phyloP scores from a whole-genome alignment of 2,329 filamentous ascomycete species.

The Pyrenochaeta sp. region DNA sequence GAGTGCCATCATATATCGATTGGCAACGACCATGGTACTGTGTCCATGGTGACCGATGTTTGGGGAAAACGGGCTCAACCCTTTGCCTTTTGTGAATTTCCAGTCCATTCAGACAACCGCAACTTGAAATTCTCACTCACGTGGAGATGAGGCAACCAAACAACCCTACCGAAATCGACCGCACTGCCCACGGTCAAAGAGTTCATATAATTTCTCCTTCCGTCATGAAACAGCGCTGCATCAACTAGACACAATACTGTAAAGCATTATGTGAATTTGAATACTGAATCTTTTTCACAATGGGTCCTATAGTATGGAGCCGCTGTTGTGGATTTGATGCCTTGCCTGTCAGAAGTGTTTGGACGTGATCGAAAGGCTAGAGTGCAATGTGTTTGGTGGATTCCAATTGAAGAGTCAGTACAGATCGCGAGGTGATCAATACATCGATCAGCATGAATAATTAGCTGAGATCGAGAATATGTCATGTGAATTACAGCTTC shows the following conservation, averaged over 20 bases:
- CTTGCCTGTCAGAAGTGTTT: slow-evolving; percentile 18
- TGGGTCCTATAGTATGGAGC: neutral
- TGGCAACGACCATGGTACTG: no score
- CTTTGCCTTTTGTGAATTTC: no score
- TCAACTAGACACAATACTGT: slow-evolving; percentile 2
- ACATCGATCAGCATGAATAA: no score
- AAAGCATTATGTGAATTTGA: slow-evolving; percentile 5
- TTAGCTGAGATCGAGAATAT: no score
- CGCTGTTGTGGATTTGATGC: slow-evolving; percentile 23
- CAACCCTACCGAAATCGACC: neutral
- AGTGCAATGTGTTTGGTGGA: slow-evolving; percentile 3
- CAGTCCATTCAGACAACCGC: no score
- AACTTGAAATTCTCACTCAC: no score
- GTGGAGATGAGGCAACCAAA: neutral
- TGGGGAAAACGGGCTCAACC: no score
- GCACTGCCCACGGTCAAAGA: slow-evolving; percentile 9
- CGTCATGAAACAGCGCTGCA: slow-evolving; percentile 7
- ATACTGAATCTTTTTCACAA: slow-evolving; percentile 20
- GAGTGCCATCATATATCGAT: no score
- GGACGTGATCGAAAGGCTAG: neutral
- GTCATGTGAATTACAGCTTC: no score
- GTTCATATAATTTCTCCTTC: slow-evolving; percentile 19
- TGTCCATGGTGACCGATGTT: no score
- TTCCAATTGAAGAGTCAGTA: slow-evolving; percentile 1
- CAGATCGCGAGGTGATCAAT: slow-evolving; percentile 1